Evolutionary conservation across 805 yeast species (phyloP).

Genomic region (Helenozyma rhizophorensis): DNA sequence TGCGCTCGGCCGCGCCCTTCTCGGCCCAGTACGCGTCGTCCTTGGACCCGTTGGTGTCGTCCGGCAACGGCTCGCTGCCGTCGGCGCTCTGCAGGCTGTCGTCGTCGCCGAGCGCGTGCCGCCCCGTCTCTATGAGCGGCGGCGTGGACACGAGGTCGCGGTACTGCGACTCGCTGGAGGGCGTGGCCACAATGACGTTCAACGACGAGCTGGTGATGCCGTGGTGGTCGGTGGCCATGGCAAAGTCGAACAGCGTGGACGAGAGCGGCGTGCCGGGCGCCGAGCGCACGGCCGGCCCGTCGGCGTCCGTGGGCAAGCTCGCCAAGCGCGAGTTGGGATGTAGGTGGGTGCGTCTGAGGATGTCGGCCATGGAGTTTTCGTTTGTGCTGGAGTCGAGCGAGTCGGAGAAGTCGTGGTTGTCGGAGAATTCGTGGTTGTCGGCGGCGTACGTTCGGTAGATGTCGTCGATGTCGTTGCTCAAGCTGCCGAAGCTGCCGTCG

Average conservation of each 20-base stretch:
- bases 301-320: conserved; percentile 6
- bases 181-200: conserved; percentile 32
- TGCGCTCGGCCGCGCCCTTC: conserved; percentile 29
- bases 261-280: conserved; percentile 27
- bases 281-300: conserved; percentile 17
- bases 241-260: conserved; percentile 29
- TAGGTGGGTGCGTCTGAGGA: conserved; percentile 1
- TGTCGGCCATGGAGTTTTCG: conserved; percentile 4
- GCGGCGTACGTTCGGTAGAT: conserved; percentile 10
- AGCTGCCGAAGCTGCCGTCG: conserved; percentile 11
- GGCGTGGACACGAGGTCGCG: conserved; percentile 15
- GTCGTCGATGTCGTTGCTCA: conserved; percentile 11
- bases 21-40: conserved; percentile 22
- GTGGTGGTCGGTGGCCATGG: conserved; percentile 14
- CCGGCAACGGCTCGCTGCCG: background rate
- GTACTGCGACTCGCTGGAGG: conserved; percentile 20
- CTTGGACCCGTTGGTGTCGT: background rate
- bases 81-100: conserved; percentile 3
- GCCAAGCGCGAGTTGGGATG: background rate
- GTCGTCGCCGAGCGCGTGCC: background rate
- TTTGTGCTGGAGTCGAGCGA: conserved; percentile 8
- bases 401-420: background rate
- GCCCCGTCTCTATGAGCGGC: conserved; percentile 1
- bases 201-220: conserved; percentile 32
- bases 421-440: background rate